phyloP scores from a whole-genome alignment of 768 basidiomycete species.

The Pleurotus eryngii region DNA sequence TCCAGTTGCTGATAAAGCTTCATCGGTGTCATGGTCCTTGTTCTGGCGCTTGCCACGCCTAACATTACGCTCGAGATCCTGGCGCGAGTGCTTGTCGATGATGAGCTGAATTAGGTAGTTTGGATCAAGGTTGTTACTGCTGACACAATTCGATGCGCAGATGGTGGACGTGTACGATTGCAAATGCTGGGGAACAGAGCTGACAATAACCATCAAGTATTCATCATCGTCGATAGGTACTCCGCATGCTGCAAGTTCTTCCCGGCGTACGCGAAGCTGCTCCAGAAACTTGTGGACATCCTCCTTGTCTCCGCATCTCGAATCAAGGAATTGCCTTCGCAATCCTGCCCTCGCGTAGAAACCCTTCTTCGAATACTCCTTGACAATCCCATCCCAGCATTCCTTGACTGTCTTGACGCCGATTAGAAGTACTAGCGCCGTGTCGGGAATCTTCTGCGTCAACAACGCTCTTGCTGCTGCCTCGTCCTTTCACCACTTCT shows the following conservation, averaged over 20 bases:
- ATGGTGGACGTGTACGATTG: slow-evolving; percentile 19
- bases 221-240: slow-evolving; percentile 26
- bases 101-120: slow-evolving; percentile 15
- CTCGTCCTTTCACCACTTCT: slow-evolving; percentile 32
- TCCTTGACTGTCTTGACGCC: slow-evolving; percentile 22
- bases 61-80: not conserved
- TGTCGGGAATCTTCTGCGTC: slow-evolving; percentile 29
- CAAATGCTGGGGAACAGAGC: slow-evolving; percentile 23
- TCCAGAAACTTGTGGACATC: slow-evolving; percentile 26
- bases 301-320: slow-evolving; percentile 23
- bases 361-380: slow-evolving; percentile 22
- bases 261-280: slow-evolving; percentile 15
- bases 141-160: too few relatives aligned
- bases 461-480: slow-evolving; percentile 25
- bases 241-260: slow-evolving; percentile 23
- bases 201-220: slow-evolving; percentile 27
- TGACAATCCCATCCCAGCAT: slow-evolving; percentile 1
- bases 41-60: slow-evolving; percentile 4
- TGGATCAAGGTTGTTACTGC: not conserved
- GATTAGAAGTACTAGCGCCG: slow-evolving; percentile 21
- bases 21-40: slow-evolving; percentile 15
- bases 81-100: slow-evolving; percentile 23
- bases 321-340: slow-evolving; percentile 22
- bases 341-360: slow-evolving; percentile 26
- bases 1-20: slow-evolving; percentile 15